Percentiles rank a stretch among this genome's conserved stretches.
Conservation (phyloP, 192 early-diverging fungal genomes). For the Mortierella hygrophila region DNA sequence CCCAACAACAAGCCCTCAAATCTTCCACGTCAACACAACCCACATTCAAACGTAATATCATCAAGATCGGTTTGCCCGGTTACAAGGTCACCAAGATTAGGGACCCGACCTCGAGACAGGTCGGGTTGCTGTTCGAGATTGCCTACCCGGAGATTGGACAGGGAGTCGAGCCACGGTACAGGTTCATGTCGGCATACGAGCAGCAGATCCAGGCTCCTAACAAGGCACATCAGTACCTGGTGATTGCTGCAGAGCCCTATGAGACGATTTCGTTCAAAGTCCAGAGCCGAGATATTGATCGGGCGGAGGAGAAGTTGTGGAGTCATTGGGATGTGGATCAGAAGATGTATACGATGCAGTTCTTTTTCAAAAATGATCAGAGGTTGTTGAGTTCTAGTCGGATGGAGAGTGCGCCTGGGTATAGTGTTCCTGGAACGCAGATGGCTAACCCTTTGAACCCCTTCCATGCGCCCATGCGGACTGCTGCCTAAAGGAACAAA, state of each 20-base stretch:
- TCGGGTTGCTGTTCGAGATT: slow-evolving; percentile 93
- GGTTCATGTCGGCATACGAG: slow-evolving; percentile 98
- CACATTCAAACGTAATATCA: slow-evolving; percentile 76
- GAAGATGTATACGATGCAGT: slow-evolving; percentile 89
- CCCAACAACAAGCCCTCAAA: slow-evolving; percentile 60
- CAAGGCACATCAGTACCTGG: slow-evolving; percentile 90
- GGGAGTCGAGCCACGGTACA: slow-evolving; percentile 86
- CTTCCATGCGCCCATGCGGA: slow-evolving; percentile 55
- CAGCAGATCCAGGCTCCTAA: slow-evolving; percentile 91
- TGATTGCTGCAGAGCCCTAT: slow-evolving; percentile 97
- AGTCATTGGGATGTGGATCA: slow-evolving; percentile 95
- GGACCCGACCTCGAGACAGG: slow-evolving; percentile 88
- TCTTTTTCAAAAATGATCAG: slow-evolving; percentile 86
- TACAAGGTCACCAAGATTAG: slow-evolving; percentile 93
- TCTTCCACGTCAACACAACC: slow-evolving; percentile 18
- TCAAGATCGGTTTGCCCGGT: slow-evolving; percentile 97
- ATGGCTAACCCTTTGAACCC: slow-evolving; percentile 56
- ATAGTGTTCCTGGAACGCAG: slow-evolving; percentile 32
- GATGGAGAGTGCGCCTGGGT: slow-evolving; percentile 53
- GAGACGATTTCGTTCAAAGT: slow-evolving; percentile 95
- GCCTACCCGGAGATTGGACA: slow-evolving; percentile 94
- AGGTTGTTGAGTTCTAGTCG: slow-evolving; percentile 42
- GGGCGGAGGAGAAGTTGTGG: slow-evolving; percentile 88
- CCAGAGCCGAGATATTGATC: slow-evolving; percentile 94
- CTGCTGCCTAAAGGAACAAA: slow-evolving; percentile 18